These are phyloP conservation scores for Aspergillus egyptiacus DNA, from an alignment of 495 filamentous ascomycete species.

Conservation along the genomic window DNA sequence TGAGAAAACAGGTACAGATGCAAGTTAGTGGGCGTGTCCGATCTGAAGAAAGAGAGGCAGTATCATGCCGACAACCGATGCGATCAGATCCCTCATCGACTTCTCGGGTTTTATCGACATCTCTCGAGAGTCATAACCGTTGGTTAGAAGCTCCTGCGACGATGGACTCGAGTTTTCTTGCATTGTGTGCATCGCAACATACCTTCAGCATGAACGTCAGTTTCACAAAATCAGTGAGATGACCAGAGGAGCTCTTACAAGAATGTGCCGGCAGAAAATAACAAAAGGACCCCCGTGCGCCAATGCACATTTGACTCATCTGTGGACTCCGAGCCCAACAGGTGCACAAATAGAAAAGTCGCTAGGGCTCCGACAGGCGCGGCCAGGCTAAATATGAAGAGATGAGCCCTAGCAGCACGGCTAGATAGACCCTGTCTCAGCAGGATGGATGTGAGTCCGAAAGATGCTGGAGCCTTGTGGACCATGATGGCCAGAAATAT, in stretches of 20 bases:
- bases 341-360: slow-evolving; percentile 72
- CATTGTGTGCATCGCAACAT: slow-evolving; percentile 99
- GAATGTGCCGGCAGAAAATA: slow-evolving; percentile 94
- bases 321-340: slow-evolving; percentile 51
- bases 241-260: slow-evolving; percentile 59
- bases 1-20: slow-evolving; percentile 8
- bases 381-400: slow-evolving; percentile 86
- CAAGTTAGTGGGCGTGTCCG: slow-evolving; percentile 71
- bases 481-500: slow-evolving; percentile 96
- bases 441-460: slow-evolving; percentile 84
- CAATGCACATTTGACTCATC: slow-evolving; percentile 56
- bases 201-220: slow-evolving; percentile 45
- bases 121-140: slow-evolving; percentile 59
- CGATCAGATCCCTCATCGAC: slow-evolving; percentile 53
- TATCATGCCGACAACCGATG: slow-evolving; percentile 82
- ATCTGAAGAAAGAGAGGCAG: slow-evolving; percentile 84
- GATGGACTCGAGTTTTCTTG: slow-evolving; percentile 57
- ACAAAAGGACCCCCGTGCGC: slow-evolving; percentile 86
- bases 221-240: background rate
- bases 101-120: slow-evolving; percentile 34
- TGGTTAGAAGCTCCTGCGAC: slow-evolving; percentile 49
- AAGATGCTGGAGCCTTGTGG: slow-evolving; percentile 94
- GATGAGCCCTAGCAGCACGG: slow-evolving; percentile 73
- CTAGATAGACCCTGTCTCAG: slow-evolving; percentile 85
- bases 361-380: slow-evolving; percentile 79